phyloP scores from a whole-genome alignment of 106 monocot species.

The Acanthochlamys bracteata region DNA sequence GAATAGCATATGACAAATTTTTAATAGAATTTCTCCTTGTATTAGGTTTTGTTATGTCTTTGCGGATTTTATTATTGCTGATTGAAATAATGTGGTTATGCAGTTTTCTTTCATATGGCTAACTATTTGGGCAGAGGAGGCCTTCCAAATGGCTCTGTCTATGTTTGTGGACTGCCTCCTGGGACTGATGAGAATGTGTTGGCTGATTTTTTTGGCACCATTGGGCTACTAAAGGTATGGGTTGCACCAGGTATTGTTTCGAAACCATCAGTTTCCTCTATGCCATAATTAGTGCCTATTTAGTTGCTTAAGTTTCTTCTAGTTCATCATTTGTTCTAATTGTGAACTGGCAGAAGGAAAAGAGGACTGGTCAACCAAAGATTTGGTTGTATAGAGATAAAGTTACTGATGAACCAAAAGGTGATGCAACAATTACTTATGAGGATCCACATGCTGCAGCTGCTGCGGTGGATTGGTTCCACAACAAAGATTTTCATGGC shows the following conservation, averaged over 20 bases:
- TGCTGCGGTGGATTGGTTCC: slow-evolving; percentile 97
- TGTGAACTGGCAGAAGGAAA: slow-evolving; percentile 67
- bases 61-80: no score
- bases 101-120: slow-evolving; percentile 36
- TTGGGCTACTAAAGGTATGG: slow-evolving; percentile 99
- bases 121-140: slow-evolving; percentile 46
- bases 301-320: not conserved
- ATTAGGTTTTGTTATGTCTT: no score
- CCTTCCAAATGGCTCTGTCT: slow-evolving; percentile 68
- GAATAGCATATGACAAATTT: no score
- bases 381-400: slow-evolving; percentile 97
- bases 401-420: slow-evolving; percentile 87
- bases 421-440: slow-evolving; percentile 95
- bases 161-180: slow-evolving; percentile 85
- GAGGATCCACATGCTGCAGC: slow-evolving; percentile 98
- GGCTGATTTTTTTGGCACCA: slow-evolving; percentile 95
- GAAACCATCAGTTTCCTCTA: slow-evolving; percentile 18
- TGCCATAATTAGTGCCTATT: not conserved
- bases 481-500: slow-evolving; percentile 95
- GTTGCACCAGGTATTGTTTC: slow-evolving; percentile 54
- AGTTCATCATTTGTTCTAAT: not conserved
- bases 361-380: slow-evolving; percentile 84
- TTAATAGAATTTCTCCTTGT: no score
- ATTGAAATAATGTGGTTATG: no score
- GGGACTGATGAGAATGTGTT: slow-evolving; percentile 91